These are phyloP conservation scores for Colletotrichum theobromicola DNA, from an alignment of 2,329 filamentous ascomycete species.

Conservation along the genomic window DNA sequence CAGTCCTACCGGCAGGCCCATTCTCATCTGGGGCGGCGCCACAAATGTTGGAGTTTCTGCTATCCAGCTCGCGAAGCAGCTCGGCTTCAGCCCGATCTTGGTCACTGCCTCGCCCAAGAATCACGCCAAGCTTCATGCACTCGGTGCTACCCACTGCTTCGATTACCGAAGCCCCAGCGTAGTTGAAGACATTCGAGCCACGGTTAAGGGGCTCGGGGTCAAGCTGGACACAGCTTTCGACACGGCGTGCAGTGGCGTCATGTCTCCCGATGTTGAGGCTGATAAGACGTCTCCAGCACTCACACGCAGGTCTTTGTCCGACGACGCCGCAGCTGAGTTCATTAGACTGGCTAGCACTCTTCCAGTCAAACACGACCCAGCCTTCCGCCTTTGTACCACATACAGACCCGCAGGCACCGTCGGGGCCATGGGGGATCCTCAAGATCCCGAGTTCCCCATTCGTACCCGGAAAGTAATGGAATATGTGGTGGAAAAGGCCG, in stretches of 20 bases:
- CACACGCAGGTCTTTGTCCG: not conserved
- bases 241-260: not conserved
- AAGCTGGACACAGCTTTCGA: not conserved
- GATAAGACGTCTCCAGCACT: not conserved
- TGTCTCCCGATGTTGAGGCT: not conserved
- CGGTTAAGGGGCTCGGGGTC: not conserved
- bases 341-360: not conserved
- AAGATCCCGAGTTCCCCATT: not conserved
- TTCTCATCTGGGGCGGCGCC: conserved; percentile 42
- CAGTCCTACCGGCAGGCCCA: not conserved
- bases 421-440: not conserved
- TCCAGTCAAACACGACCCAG: not conserved
- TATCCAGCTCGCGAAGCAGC: conserved; percentile 37
- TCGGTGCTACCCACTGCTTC: conserved; percentile 39
- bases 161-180: conserved; percentile 29
- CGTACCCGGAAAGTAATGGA: not conserved
- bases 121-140: conserved; percentile 30
- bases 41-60: conserved; percentile 37
- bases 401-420: not conserved
- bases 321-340: too few species aligned
- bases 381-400: not conserved
- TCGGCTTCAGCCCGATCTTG: conserved; percentile 34
- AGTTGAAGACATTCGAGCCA: not conserved
- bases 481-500: not conserved
- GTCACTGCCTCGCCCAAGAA: conserved; percentile 35